Percentiles rank a stretch among this genome's conserved stretches.
These are phyloP conservation scores for Ophidiomyces ophidiicola DNA, from an alignment of 2,329 filamentous ascomycete genomes.

Conservation along the genomic window DNA sequence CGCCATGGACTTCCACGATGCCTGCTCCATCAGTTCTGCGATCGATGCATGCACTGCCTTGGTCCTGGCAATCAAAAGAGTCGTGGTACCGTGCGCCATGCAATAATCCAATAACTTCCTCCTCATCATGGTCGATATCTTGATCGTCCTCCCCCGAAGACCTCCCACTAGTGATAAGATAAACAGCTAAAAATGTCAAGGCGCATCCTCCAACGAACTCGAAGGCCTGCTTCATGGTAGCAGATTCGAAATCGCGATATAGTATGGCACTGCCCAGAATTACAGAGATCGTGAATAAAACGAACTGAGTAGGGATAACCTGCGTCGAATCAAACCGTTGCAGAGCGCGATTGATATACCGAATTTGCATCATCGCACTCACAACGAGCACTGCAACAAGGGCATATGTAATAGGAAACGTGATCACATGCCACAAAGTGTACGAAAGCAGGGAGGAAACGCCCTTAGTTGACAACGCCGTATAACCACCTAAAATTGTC, in stretches of 20 bases:
- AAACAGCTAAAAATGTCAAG: conserved; percentile 92
- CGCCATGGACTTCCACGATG: conserved; percentile 8
- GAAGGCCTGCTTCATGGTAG: conserved; percentile 55
- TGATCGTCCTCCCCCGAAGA: conserved; percentile 45
- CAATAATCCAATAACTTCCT: conserved; percentile 38
- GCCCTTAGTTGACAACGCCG: conserved; percentile 90
- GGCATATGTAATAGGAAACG: conserved; percentile 82
- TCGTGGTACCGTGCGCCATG: conserved; percentile 30
- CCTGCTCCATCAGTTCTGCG: not conserved
- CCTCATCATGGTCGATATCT: conserved; percentile 53
- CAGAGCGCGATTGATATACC: conserved; percentile 81
- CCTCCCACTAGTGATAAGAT: conserved; percentile 83
- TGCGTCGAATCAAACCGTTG: conserved; percentile 95
- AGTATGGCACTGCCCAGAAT: conserved; percentile 87
- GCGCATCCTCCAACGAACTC: conserved; percentile 88
- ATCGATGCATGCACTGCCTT: not conserved
- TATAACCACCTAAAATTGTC: conserved; percentile 61
- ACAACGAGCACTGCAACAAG: conserved; percentile 65
- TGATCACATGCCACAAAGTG: conserved; percentile 75
- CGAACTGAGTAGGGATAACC: conserved; percentile 95
- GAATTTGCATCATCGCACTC: conserved; percentile 92
- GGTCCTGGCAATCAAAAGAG: conserved; percentile 19
- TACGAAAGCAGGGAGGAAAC: conserved; percentile 90
- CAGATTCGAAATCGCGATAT: conserved; percentile 88
- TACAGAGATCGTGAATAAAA: conserved; percentile 88